A percentile compares a stretch with the other conserved stretches of the same genome.
Evolutionary conservation across 2,329 filamentous ascomycete genomes (phyloP).

Genomic region (Alternaria angustiovoidea): DNA sequence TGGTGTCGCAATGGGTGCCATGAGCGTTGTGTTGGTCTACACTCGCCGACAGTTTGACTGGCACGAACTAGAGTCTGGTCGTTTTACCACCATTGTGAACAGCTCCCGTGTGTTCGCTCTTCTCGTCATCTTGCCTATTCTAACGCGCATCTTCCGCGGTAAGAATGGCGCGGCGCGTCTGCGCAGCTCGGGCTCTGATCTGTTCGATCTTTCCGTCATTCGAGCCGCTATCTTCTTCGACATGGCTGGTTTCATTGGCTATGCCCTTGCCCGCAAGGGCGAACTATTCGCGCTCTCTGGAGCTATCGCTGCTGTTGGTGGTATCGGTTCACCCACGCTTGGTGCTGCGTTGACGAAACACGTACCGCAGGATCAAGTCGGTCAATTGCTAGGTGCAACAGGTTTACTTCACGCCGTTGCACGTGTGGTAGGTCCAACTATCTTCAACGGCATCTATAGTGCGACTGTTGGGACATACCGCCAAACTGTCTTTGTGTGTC

Average conservation of each 20-base stretch:
- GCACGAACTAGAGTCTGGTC: slow-evolving; percentile 80
- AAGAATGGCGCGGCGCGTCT: slow-evolving; percentile 51
- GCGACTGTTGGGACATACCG: slow-evolving; percentile 79
- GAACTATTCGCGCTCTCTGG: slow-evolving; percentile 75
- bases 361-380: slow-evolving; percentile 80
- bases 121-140: slow-evolving; percentile 74
- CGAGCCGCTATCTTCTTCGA: slow-evolving; percentile 80
- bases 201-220: slow-evolving; percentile 79
- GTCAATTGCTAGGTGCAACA: slow-evolving; percentile 86
- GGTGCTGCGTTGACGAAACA: slow-evolving; percentile 90
- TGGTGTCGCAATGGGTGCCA: slow-evolving; percentile 79
- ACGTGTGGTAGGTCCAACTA: slow-evolving; percentile 77
- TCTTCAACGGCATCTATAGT: slow-evolving; percentile 89
- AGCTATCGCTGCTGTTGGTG: slow-evolving; percentile 77
- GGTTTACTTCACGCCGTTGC: slow-evolving; percentile 85
- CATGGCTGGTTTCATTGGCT: slow-evolving; percentile 77
- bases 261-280: slow-evolving; percentile 69
- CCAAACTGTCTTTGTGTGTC: slow-evolving; percentile 82
- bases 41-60: slow-evolving; percentile 81
- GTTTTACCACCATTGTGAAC: slow-evolving; percentile 83
- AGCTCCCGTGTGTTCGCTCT: slow-evolving; percentile 78
- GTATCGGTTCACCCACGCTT: slow-evolving; percentile 83
- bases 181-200: slow-evolving; percentile 71
- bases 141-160: slow-evolving; percentile 79
- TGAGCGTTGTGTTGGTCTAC: slow-evolving; percentile 86